These are phyloP conservation scores for Eimeria falciformis DNA, from an alignment of 169 alveolate species.

Conservation along the genomic window DNA sequence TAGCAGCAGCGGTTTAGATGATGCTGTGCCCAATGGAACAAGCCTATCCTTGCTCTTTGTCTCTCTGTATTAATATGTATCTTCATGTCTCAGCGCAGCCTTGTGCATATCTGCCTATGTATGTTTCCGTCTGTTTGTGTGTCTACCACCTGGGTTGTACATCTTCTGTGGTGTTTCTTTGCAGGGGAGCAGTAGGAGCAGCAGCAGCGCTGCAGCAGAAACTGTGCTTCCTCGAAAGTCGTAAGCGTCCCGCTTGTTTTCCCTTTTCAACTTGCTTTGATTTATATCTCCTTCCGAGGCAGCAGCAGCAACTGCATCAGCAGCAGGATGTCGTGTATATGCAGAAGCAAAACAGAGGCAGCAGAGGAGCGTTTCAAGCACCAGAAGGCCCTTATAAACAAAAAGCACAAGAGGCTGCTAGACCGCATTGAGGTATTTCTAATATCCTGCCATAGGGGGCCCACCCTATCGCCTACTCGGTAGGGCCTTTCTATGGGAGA, in stretches of 20 bases:
- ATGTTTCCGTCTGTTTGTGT: too few species aligned
- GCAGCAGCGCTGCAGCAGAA: neutral
- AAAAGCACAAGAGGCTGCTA: slow-evolving; percentile 69
- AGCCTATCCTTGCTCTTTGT: neutral
- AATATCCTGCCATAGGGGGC: too few species aligned
- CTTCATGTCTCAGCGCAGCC: neutral
- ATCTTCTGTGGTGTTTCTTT: too few species aligned
- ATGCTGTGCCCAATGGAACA: too few species aligned
- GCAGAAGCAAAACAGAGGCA: neutral
- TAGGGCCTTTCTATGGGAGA: too few species aligned
- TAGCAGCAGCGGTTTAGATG: too few species aligned
- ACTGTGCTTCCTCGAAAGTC: slow-evolving; percentile 1
- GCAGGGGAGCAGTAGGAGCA: slow-evolving; percentile 22
- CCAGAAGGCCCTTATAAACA: slow-evolving; percentile 49
- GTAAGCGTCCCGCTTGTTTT: neutral
- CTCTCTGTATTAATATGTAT: neutral
- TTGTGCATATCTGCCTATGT: neutral
- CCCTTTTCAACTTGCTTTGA: neutral
- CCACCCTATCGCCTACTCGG: too few species aligned
- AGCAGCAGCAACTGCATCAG: neutral
- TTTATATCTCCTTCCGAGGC: neutral
- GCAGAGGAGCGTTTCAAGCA: slow-evolving; percentile 21
- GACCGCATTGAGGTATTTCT: slow-evolving; percentile 77
- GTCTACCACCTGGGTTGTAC: too few species aligned
- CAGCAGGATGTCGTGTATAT: neutral